Evolutionary conservation across 495 filamentous ascomycete genomes (phyloP).

Genomic region (Hypoxylon crocopeplum): DNA sequence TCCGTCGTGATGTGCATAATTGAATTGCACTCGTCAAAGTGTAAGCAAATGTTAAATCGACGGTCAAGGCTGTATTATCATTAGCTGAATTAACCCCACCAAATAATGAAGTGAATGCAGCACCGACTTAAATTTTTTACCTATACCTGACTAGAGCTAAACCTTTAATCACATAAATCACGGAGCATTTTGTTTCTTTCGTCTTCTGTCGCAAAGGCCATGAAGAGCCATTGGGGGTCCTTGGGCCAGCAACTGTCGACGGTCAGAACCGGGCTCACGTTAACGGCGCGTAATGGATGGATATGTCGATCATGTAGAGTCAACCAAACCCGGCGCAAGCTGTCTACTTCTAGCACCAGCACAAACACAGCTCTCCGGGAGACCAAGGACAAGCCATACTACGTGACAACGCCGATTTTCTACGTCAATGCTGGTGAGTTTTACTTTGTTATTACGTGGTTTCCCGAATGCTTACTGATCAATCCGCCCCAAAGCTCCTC

Average conservation of each 20-base stretch:
- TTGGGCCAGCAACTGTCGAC: constrained; percentile 23
- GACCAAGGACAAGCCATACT: constrained; percentile 77
- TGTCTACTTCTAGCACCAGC: too few relatives aligned
- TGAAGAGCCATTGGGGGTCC: constrained; percentile 27
- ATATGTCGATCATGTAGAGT: constrained; percentile 37
- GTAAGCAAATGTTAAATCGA: too few relatives aligned
- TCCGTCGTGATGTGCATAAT: too few relatives aligned
- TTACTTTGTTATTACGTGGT: not conserved
- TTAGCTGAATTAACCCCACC: too few relatives aligned
- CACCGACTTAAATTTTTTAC: not conserved
- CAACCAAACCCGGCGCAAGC: constrained; percentile 20
- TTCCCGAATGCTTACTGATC: constrained; percentile 6
- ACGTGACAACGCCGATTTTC: constrained; percentile 96
- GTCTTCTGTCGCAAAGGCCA: constrained; percentile 8
- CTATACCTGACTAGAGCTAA: not conserved
- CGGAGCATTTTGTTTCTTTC: not conserved
- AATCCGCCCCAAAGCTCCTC: constrained; percentile 68
- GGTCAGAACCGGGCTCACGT: constrained; percentile 2
- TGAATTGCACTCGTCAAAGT: too few relatives aligned
- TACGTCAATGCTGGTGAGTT: constrained; percentile 93
- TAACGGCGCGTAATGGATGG: constrained; percentile 30
- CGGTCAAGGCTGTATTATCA: too few relatives aligned
- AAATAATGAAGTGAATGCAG: too few relatives aligned
- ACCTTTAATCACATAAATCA: too few relatives aligned
- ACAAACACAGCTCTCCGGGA: constrained; percentile 12